A percentile compares a stretch with the other conserved stretches of the same genome.
phyloP scores from a whole-genome alignment of 208 protist species.

The Phytomonas sp. region DNA sequence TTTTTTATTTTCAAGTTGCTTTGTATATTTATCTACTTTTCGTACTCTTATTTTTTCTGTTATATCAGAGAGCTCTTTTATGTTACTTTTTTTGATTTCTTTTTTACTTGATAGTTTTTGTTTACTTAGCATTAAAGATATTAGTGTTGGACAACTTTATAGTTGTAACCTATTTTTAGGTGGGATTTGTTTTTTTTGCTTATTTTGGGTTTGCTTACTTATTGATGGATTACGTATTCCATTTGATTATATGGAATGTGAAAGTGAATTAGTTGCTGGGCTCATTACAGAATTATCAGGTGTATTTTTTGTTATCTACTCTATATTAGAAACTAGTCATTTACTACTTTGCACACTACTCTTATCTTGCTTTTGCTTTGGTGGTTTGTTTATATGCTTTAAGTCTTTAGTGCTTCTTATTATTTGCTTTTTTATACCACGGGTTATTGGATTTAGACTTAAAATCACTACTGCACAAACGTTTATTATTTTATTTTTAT shows the following conservation, averaged over 20 bases:
- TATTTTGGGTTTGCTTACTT: slow-evolving; percentile 65
- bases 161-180: slow-evolving; percentile 56
- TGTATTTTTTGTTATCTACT: slow-evolving; percentile 83
- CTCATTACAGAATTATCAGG: slow-evolving; percentile 78
- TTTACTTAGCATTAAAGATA: slow-evolving; percentile 79
- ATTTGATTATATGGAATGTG: slow-evolving; percentile 86
- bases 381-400: slow-evolving; percentile 81
- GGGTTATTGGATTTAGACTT: slow-evolving; percentile 67
- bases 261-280: slow-evolving; percentile 82
- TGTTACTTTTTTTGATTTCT: slow-evolving; percentile 61
- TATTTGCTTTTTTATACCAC: slow-evolving; percentile 71
- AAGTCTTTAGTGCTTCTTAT: slow-evolving; percentile 67
- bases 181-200: slow-evolving; percentile 55
- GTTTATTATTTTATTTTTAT: slow-evolving; percentile 78
- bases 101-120: slow-evolving; percentile 79
- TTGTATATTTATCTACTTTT: slow-evolving; percentile 80
- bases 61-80: slow-evolving; percentile 54
- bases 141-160: slow-evolving; percentile 64
- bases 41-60: slow-evolving; percentile 75
- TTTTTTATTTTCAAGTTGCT: slow-evolving; percentile 80
- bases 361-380: slow-evolving; percentile 71
- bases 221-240: slow-evolving; percentile 68
- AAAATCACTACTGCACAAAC: slow-evolving; percentile 83
- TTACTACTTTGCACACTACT: slow-evolving; percentile 53
- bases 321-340: slow-evolving; percentile 78